phyloP scores from a whole-genome alignment of 164 flowering plant genomes.

The Annona squamosa region DNA sequence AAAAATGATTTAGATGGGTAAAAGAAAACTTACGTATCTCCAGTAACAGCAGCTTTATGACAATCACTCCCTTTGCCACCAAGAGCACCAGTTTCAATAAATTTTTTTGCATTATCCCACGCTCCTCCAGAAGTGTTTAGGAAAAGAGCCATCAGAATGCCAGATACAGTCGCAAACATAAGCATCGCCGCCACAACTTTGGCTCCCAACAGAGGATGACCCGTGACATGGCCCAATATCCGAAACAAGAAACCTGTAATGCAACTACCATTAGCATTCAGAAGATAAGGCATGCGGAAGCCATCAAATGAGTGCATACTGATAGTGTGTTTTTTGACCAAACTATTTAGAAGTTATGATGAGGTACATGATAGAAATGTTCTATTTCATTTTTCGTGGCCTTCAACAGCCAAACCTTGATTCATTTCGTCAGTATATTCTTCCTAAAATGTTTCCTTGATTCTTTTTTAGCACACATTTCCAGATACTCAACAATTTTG shows the following conservation, averaged over 20 bases:
- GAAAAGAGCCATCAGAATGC: constrained; percentile 98
- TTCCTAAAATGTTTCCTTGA: too few species aligned
- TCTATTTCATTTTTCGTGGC: too few species aligned
- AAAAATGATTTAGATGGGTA: not conserved
- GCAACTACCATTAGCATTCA: constrained; percentile 1
- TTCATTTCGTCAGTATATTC: too few species aligned
- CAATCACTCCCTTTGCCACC: constrained; percentile 98
- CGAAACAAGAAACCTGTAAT: constrained; percentile 73
- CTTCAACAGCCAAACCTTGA: too few species aligned
- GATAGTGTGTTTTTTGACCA: not conserved
- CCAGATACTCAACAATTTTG: too few species aligned
- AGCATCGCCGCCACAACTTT: constrained; percentile 94
- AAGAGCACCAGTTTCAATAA: constrained; percentile 89
- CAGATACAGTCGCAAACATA: constrained; percentile 96
- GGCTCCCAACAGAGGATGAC: constrained; percentile 90
- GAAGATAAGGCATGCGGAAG: not conserved
- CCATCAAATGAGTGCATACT: not conserved
- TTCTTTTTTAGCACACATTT: too few species aligned
- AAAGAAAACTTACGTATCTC: constrained; percentile 81
- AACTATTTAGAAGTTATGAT: not conserved
- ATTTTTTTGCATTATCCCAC: constrained; percentile 99
- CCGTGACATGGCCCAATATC: constrained; percentile 78
- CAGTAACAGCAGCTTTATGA: constrained; percentile 94
- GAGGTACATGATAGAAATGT: too few species aligned
- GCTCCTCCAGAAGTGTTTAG: constrained; percentile 98